Base-by-base conservation (phyloP, 495 filamentous ascomycete species). In the Aspergillus biplanus region DNA sequence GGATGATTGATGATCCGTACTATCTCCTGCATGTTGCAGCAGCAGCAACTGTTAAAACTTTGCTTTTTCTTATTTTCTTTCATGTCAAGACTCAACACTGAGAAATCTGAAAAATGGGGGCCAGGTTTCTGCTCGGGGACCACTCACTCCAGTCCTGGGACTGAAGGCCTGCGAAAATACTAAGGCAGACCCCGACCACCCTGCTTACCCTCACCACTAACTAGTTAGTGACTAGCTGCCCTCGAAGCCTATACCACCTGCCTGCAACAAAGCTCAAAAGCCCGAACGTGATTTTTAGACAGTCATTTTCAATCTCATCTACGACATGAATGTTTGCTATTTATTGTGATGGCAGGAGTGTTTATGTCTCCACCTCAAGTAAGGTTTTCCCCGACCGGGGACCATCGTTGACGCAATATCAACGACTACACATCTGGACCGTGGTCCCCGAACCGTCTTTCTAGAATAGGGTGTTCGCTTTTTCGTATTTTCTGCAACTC, bases 351-450 rank as follows among this genome's bases (percentile, higher is more conserved):
- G 21, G 21, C 21, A 27, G 21, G 21, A 27, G 21, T 27, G 21
- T 27, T 27, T 27, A 33, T 15, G 34, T 44, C 37, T 16, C 55
- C 55, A 18, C 37, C 4, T 55, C 32, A 11, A 56, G 33, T 56
- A 50, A 50, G 66, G 68, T 54, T 65, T 64, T 65, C 56, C 8
- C 31, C 5, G 53, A 9, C 58, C 64, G 64, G 64, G 64, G 64
- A 66, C 64, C 64, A 65, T 65, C 39, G 21, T 49, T 42, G 48
- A 65, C 44, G 62, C 62, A 35, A 65, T 53, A 56, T 33, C 34
- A 15, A 64, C 42, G 0, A 12, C 21, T 27, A 27, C 47, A 48
- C 18, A 31, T 57, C 56, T 46, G 44, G 53, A 39, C 18, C 27
- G 11, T 63, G 61, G 61, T 63, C 61, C 61, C 61, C 61, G 61